Percentiles rank a stretch among this genome's conserved stretches.
These are phyloP conservation scores for Iodosphaeria phyllophila DNA, from an alignment of 2,329 filamentous ascomycete species.

Conservation along the genomic window DNA sequence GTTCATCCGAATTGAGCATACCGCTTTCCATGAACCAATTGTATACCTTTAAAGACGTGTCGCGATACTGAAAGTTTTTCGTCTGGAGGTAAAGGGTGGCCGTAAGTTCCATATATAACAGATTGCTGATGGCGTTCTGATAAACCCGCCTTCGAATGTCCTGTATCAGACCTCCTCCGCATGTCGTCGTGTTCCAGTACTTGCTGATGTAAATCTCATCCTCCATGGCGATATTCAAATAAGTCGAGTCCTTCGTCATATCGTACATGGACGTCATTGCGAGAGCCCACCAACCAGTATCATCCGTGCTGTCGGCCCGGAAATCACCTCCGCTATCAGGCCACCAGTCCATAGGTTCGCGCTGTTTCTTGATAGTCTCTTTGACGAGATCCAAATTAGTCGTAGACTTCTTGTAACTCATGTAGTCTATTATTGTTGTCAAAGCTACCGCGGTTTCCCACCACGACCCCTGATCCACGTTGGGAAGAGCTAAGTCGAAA, in stretches of 20 bases:
- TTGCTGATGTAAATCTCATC: conserved; percentile 28
- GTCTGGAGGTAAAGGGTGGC: conserved; percentile 23
- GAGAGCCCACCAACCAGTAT: conserved; percentile 33
- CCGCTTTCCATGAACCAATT: conserved; percentile 21
- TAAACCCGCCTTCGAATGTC: conserved; percentile 20
- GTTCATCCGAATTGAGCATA: conserved; percentile 18
- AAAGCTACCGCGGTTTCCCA: conserved; percentile 20
- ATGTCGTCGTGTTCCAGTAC: conserved; percentile 22
- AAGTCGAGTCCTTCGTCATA: conserved; percentile 22
- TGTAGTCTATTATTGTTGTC: conserved; percentile 17
- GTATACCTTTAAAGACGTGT: conserved; percentile 18
- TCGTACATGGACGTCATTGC: conserved; percentile 28
- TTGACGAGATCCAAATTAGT: conserved; percentile 13
- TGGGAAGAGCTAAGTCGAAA: too few relatives aligned
- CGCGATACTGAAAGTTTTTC: conserved; percentile 18
- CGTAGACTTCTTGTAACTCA: conserved; percentile 11
- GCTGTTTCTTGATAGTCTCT: conserved; percentile 15
- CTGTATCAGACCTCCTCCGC: conserved; percentile 23
- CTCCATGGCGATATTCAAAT: conserved; percentile 23
- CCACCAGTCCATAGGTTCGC: conserved; percentile 15
- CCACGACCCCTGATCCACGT: too few relatives aligned
- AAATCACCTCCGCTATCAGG: conserved; percentile 18
- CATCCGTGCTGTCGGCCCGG: conserved; percentile 20
- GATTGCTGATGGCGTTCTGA: conserved; percentile 26
- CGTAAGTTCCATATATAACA: conserved; percentile 24